Base-by-base conservation (phyloP, 2,329 filamentous ascomycete species). In the Parascedosporium putredinis region DNA sequence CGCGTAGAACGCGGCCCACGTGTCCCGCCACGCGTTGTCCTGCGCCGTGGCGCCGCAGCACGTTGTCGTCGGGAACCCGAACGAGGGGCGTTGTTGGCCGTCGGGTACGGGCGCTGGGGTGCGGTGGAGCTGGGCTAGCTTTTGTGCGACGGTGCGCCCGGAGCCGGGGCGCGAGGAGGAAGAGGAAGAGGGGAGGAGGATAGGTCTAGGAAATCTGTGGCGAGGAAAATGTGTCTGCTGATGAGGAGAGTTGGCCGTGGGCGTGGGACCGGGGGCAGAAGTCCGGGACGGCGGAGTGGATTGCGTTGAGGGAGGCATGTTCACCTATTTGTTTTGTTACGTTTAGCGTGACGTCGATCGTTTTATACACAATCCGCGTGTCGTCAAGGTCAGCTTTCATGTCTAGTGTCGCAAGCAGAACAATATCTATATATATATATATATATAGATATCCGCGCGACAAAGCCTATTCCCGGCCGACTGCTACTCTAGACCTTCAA, bases 41-140 rank as follows among this genome's bases (percentile, higher is more conserved):
- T 96, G 91, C 36, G 76, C 76, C 6, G 88, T 93, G 43, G 87
- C 79, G 2, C 90, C 90, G 64, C 91, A 96, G 65, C 86, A 95
- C 0, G 90, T 96, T 1, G 84, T 70, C 0, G 84, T 83, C 0
- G 86, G 85, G 60, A 96, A 96, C 2, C 91, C 91, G 56, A 91
- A 96, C 66, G 81, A 71, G 2, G 81, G 79, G 33, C 60, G 71
- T 1, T 74, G 66, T 55, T 77, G 72, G 18, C 78, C 79, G 9
- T 75, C 64, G 1, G 83, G 82, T 0, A 72, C 63, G 0, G 87
- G 85, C 0, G 86, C 86, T 0, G 84, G 79, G 1, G 82, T 88
- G 2, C 78, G 83, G 64, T 96, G 91, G 43, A 96, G 69, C 59
- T 76, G 80, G 1, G 86, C 88, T 6, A 96, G 72, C 63, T 95